Conservation (phyloP, 257 asterid genomes). For the Petrea volubilis region DNA sequence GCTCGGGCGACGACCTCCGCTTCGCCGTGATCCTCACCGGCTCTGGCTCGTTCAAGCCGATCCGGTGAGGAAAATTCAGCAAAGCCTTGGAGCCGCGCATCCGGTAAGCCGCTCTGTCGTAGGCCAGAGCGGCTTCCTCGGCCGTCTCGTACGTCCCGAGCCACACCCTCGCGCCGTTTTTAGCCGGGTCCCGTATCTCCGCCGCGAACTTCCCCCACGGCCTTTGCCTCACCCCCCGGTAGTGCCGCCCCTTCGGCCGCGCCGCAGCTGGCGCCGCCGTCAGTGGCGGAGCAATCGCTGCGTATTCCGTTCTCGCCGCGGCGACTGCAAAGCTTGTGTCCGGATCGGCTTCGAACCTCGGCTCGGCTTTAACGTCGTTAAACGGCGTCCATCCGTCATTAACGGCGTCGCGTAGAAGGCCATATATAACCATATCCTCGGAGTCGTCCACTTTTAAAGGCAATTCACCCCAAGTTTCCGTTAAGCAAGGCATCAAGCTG, state of each 20-base stretch:
- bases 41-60: slow-evolving; percentile 82
- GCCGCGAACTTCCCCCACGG: slow-evolving; percentile 97
- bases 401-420: slow-evolving; percentile 74
- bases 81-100: slow-evolving; percentile 91
- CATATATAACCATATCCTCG: slow-evolving; percentile 84
- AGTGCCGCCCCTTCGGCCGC: slow-evolving; percentile 64
- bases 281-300: slow-evolving; percentile 22
- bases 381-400: slow-evolving; percentile 84
- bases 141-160: slow-evolving; percentile 89
- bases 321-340: slow-evolving; percentile 3
- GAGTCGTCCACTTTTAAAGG: slow-evolving; percentile 83
- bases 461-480: slow-evolving; percentile 85
- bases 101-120: slow-evolving; percentile 83
- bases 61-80: slow-evolving; percentile 72
- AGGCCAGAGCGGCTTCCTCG: slow-evolving; percentile 90
- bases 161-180: slow-evolving; percentile 91
- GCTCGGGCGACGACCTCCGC: slow-evolving; percentile 63
- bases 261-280: slow-evolving; percentile 12
- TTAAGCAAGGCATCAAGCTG: slow-evolving; percentile 61
- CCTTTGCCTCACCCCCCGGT: slow-evolving; percentile 80
- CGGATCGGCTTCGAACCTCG: slow-evolving; percentile 40
- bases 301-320: slow-evolving; percentile 13
- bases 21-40: slow-evolving; percentile 72
- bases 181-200: slow-evolving; percentile 88
- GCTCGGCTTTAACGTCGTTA: slow-evolving; percentile 59